These are phyloP conservation scores for Peronospora destructor DNA, from an alignment of 352 stramenopile species.

Conservation along the genomic window DNA sequence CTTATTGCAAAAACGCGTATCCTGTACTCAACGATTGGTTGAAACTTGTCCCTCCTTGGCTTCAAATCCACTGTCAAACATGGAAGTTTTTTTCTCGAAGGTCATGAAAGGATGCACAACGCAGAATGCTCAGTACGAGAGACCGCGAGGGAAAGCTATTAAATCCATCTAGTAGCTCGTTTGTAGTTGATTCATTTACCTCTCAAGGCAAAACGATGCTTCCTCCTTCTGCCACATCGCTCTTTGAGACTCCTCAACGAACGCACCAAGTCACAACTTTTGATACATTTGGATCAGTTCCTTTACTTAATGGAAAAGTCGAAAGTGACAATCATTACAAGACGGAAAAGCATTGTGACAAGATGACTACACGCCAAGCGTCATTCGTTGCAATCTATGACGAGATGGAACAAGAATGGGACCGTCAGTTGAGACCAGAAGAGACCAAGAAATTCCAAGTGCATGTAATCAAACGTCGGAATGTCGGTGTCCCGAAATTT, in stretches of 20 bases:
- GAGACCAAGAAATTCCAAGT: slow-evolving; percentile 10
- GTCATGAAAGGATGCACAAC: slow-evolving; percentile 39
- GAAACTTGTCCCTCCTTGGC: slow-evolving; percentile 10
- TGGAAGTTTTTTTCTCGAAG: slow-evolving; percentile 29
- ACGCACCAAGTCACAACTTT: background rate
- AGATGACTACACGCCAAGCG: slow-evolving; percentile 19
- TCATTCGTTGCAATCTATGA: slow-evolving; percentile 15
- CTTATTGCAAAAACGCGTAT: too few species aligned
- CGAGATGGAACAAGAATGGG: slow-evolving; percentile 24
- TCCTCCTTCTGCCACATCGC: background rate
- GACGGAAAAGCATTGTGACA: background rate
- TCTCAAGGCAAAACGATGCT: slow-evolving; percentile 1
- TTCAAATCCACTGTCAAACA: slow-evolving; percentile 7
- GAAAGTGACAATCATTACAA: slow-evolving; percentile 7
- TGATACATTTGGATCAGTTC: slow-evolving; percentile 3
- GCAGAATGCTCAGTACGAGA: slow-evolving; percentile 28
- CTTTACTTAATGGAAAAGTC: slow-evolving; percentile 11
- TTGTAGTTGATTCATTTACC: background rate
- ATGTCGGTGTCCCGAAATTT: slow-evolving; percentile 65
- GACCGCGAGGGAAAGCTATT: slow-evolving; percentile 1
- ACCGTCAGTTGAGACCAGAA: background rate
- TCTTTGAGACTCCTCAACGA: slow-evolving; percentile 2
- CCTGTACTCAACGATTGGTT: background rate
- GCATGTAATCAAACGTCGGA: slow-evolving; percentile 44
- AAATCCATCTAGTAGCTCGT: too few species aligned